Base-by-base conservation (phyloP, 192 early-diverging fungal genomes). In the Coemansia sp. region DNA sequence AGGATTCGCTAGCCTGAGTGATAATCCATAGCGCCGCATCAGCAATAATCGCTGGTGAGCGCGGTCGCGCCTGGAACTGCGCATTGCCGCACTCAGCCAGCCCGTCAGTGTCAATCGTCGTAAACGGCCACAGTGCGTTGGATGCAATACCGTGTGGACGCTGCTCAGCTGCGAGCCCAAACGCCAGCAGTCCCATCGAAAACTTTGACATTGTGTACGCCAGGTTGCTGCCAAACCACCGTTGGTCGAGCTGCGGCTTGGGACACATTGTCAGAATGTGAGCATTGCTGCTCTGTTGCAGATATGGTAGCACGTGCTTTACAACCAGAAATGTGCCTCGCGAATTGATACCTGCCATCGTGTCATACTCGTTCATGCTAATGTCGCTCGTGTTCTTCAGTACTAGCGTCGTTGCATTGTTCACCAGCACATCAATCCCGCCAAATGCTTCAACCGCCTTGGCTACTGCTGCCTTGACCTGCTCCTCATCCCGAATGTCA, bases 401-500 rank as follows among this genome's bases (percentile, higher is more conserved):
- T 19, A 83, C 85, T 60, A 93, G 88, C 1, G 87, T 87, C 5
- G 86, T 83, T 0, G 91, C 81, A 57, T 88, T 85, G 69, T 90
- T 93, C 66, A 91, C 86, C 28, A 93, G 72, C 47, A 93, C 87
- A 63, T 93, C 91, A 61, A 93, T 87, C 6, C 88, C 88, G 28
- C 89, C 90, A 84, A 93, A 91, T 51, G 70, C 70, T 8, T 66
- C 40, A 1, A 81, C 87, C 2, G 86, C 84, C 58, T 83, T 68
- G 12, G 74, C 71, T 54, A 93, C 81, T 4, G 88, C 90, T 3
- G 62, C 75, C 51, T 84, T 60, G 36, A 92, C 83, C 36, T 90
- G 86, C 2, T 83, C 84, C 64, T 91, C 91, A 60, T 81, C 75
- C 28, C 85, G 86, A 47, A 93, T 86, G 62, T 93, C 91, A 71